Evolutionary conservation across 2,329 filamentous ascomycete species (phyloP).

Genomic region (Metarhizium sp.): DNA sequence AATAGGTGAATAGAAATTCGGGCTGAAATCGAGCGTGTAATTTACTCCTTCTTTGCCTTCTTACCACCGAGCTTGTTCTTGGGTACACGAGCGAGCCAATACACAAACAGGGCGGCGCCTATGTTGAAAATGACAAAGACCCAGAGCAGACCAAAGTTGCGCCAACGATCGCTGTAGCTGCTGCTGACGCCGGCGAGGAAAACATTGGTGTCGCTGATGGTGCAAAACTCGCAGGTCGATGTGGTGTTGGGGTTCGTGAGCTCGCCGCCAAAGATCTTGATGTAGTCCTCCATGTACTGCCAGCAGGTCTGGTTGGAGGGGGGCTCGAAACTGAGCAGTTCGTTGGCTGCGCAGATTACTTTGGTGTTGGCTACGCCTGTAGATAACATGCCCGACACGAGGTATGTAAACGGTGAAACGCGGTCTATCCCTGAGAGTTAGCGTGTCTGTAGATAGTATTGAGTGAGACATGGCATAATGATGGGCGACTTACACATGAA

Average conservation of each 20-base stretch:
- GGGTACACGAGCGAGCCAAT: constrained; percentile 43
- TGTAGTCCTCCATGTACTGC: constrained; percentile 47
- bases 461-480: not conserved
- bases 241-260: constrained; percentile 40
- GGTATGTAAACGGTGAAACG: constrained; percentile 73
- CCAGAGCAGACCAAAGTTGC: constrained; percentile 58
- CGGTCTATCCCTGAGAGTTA: constrained; percentile 41
- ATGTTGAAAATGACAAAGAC: constrained; percentile 51
- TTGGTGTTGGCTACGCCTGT: constrained; percentile 58
- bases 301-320: constrained; percentile 47
- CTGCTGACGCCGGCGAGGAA: constrained; percentile 40
- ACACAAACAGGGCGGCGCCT: constrained; percentile 42
- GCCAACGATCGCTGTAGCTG: constrained; percentile 52
- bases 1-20: not conserved
- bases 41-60: constrained; percentile 20
- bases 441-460: not conserved
- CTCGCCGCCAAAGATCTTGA: constrained; percentile 39
- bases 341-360: constrained; percentile 59
- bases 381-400: constrained; percentile 63
- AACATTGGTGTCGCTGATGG: constrained; percentile 39
- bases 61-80: constrained; percentile 32
- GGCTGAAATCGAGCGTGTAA: not conserved
- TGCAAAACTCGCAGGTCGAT: constrained; percentile 45
- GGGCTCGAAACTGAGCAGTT: constrained; percentile 59
- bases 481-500: constrained; percentile 45